Evolutionary conservation across 192 early-diverging fungal species (phyloP), one percentile per base, ranked within the genome.

Genomic region (Coemansia sp.): DNA sequence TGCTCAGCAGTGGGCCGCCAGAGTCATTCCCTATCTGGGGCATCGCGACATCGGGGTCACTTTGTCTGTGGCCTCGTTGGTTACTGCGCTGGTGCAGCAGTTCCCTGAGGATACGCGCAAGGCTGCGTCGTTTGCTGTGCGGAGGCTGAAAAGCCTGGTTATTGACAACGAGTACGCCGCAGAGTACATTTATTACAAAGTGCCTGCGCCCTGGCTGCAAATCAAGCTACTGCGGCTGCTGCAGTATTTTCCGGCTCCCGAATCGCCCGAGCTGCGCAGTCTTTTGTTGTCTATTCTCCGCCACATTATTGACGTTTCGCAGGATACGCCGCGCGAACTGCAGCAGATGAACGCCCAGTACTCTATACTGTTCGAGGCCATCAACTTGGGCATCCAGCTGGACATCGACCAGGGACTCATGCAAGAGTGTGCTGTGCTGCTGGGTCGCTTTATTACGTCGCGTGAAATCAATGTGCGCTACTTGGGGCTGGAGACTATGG

Each of bases 261-360:
- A 91, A 84, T 85, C 68, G 46, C 43, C 78, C 21, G 85, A 86
- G 46, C 62, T 90, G 62, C 77, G 86, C 14, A 58, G 75, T 10
- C 76, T 85, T 62, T 69, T 96, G 31, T 88, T 95, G 68, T 84
- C 84, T 35, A 85, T 94, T 14, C 72, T 97, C 40, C 87, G 91
- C 58, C 88, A 88, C 21, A 94, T 97, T 63, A 84, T 98, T 26
- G 87, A 90, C 71, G 86, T 87, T 51, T 91, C 95, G 10, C 89
- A 93, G 69, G 94, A 97, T 37, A 86, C 89, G 40, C 92, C 93
- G 31, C 95, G 96, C 65, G 97, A 99, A 68, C 90, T 94, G 26
- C 95, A 99, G 58, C 96, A 98, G 67, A 94, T 91, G 84, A 98
- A 99, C 71, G 96, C 97, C 5, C 93, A 96, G 84, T 97, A 98